phyloP scores from a whole-genome alignment of 352 stramenopile species.

The Thalassiosira hispida region DNA sequence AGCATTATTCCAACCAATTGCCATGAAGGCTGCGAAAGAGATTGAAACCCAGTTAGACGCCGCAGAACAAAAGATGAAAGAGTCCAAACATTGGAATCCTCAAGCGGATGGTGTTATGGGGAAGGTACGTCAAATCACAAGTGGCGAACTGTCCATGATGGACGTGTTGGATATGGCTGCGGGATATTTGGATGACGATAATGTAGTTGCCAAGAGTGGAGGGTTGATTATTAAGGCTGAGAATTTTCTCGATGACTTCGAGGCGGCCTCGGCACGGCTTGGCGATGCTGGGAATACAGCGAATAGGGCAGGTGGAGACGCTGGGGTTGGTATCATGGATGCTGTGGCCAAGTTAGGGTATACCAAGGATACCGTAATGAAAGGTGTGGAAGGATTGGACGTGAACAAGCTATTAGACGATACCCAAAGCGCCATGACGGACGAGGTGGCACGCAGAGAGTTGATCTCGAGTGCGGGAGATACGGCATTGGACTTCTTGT shows the following conservation, averaged over 20 bases:
- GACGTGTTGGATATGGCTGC: conserved; percentile 78
- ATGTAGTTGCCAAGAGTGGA: conserved; percentile 69
- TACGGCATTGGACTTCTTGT: conserved; percentile 81
- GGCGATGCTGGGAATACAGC: conserved; percentile 7
- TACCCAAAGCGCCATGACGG: conserved; percentile 73
- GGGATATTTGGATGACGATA: conserved; percentile 80
- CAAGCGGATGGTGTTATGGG: conserved; percentile 61
- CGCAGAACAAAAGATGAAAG: conserved; percentile 68
- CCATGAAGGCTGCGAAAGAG: conserved; percentile 73
- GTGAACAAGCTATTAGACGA: conserved; percentile 78
- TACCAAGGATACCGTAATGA: conserved; percentile 79
- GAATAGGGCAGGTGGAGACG: conserved; percentile 34
- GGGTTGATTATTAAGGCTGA: conserved; percentile 76
- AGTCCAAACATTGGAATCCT: conserved; percentile 50
- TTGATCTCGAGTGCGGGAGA: conserved; percentile 80
- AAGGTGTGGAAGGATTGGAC: conserved; percentile 73
- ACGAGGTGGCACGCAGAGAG: conserved; percentile 73
- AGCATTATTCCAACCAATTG: conserved; percentile 81
- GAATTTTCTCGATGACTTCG: conserved; percentile 78
- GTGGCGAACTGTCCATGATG: conserved; percentile 67
- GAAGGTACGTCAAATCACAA: conserved; percentile 77
- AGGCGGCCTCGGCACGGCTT: conserved; percentile 64
- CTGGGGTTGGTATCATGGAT: conserved; percentile 67
- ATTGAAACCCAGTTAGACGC: conserved; percentile 81
- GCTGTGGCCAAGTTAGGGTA: conserved; percentile 78